Percentiles rank a stretch among this genome's conserved stretches.
These are phyloP conservation scores for Fusarium agapanthi DNA, from an alignment of 2,329 filamentous ascomycete species.

Conservation along the genomic window DNA sequence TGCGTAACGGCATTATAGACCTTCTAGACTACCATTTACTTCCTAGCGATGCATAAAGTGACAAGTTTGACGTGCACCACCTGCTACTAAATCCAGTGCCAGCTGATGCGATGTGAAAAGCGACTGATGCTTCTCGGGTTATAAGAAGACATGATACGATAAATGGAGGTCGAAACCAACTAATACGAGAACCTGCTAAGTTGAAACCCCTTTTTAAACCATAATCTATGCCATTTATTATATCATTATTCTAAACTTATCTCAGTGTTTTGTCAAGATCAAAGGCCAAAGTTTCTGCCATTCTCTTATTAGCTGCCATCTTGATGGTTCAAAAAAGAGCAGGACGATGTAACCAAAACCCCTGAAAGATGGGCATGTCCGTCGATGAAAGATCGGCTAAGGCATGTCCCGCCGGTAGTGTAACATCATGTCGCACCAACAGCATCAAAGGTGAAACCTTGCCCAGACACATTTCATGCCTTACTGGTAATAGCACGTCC, in stretches of 20 bases:
- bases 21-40: background rate
- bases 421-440: background rate
- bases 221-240: background rate
- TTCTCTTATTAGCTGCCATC: conserved; percentile 1
- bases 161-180: background rate
- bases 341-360: conserved; percentile 30
- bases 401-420: background rate
- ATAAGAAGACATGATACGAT: background rate
- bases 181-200: background rate
- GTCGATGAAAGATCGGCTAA: conserved; percentile 17
- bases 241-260: background rate
- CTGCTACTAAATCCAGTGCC: background rate
- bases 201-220: background rate
- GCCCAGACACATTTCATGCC: conserved; percentile 17
- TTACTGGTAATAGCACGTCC: background rate
- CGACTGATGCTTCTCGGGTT: background rate
- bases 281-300: background rate
- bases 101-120: background rate
- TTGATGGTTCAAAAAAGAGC: background rate
- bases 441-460: conserved; percentile 16
- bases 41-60: background rate
- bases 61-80: background rate
- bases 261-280: background rate
- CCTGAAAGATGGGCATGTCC: conserved; percentile 7
- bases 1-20: conserved; percentile 24